Conservation (phyloP, 331 rosid species). For the Acacia concinna region DNA sequence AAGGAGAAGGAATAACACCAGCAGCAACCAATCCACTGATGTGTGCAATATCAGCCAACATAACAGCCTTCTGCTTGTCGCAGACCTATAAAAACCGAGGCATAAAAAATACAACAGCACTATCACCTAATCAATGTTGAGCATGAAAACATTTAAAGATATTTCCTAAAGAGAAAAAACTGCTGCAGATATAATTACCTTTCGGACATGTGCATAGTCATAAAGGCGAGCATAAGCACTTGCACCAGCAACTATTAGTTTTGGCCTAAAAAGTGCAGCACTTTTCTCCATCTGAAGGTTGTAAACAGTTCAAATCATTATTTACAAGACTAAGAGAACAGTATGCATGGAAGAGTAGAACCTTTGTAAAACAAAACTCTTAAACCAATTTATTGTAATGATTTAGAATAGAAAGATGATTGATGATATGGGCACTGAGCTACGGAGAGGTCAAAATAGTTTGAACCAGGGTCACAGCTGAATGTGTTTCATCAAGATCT, state of each 20-base stretch:
- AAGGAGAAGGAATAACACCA: slow-evolving; percentile 95
- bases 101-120: neutral
- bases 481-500: slow-evolving; percentile 24
- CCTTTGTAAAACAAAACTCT: neutral
- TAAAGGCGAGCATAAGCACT: slow-evolving; percentile 98
- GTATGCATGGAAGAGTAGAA: slow-evolving; percentile 3
- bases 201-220: slow-evolving; percentile 88
- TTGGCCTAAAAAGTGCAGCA: slow-evolving; percentile 92
- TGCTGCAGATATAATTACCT: slow-evolving; percentile 53
- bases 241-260: slow-evolving; percentile 95
- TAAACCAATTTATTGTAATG: neutral
- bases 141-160: slow-evolving; percentile 33
- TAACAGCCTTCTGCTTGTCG: slow-evolving; percentile 85
- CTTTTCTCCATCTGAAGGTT: slow-evolving; percentile 84
- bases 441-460: slow-evolving; percentile 18
- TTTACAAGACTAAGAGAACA: slow-evolving; percentile 12
- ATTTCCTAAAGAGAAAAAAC: neutral
- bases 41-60: slow-evolving; percentile 99
- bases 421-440: slow-evolving; percentile 4
- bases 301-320: slow-evolving; percentile 32
- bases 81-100: slow-evolving; percentile 62
- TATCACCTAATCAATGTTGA: slow-evolving; percentile 12
- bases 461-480: slow-evolving; percentile 5
- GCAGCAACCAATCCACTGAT: slow-evolving; percentile 98
- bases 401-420: slow-evolving; percentile 24